A percentile compares a stretch with the other conserved stretches of the same genome.
These are phyloP conservation scores for Cupressus sempervirens DNA, from an alignment of 75 land plant genomes.

Conservation along the genomic window DNA sequence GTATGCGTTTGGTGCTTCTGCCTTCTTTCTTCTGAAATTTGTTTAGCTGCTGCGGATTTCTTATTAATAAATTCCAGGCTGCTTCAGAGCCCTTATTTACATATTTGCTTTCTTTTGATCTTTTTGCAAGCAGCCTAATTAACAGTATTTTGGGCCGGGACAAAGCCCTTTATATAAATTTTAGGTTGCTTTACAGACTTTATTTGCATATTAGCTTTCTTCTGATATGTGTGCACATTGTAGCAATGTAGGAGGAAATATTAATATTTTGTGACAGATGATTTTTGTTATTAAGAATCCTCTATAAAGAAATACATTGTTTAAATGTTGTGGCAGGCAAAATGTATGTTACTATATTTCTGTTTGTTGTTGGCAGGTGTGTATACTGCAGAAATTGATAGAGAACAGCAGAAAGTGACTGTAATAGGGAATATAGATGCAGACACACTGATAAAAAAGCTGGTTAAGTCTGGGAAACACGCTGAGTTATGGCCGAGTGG, in stretches of 20 bases:
- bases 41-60: neutral
- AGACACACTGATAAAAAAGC: constrained; percentile 45
- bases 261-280: neutral
- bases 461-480: constrained; percentile 50
- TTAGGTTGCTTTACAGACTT: neutral
- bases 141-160: neutral
- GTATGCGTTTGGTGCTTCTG: constrained; percentile 14
- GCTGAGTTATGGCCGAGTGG: constrained; percentile 56
- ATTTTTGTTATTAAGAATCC: neutral
- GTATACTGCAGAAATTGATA: constrained; percentile 35
- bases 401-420: constrained; percentile 61
- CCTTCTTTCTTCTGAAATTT: neutral
- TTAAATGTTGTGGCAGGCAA: neutral
- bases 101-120: neutral
- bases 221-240: neutral
- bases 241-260: neutral
- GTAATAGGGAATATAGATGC: constrained; percentile 56
- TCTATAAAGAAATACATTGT: neutral
- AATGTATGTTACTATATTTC: neutral
- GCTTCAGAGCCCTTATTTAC: neutral
- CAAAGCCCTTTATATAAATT: neutral
- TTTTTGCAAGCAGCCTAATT: neutral
- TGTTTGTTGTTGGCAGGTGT: constrained; percentile 34
- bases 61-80: neutral
- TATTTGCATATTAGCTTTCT: neutral